Base-by-base conservation (phyloP, 257 asterid species). In the Ballota nigra region DNA sequence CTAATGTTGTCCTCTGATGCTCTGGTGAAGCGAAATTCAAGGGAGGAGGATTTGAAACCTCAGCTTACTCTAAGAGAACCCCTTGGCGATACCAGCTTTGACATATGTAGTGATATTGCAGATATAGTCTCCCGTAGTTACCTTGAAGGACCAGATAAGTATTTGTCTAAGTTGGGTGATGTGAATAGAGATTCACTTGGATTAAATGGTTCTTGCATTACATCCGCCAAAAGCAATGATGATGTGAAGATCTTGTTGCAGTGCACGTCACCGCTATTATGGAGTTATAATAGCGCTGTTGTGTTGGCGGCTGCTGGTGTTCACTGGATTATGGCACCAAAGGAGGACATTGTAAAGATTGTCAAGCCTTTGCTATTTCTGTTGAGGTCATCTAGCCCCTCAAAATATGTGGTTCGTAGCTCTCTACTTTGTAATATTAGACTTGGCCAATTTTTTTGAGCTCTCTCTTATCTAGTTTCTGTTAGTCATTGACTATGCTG, bases 301-400 rank as follows among this genome's bases (percentile, higher is more conserved):
- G 99, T 89, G 80, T 91, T 95, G 80, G 98, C 98, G 67, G 97
- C 98, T 82, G 90, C 99, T 76, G 97, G 98, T 72, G 92, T 95
- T 76, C 96, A 92, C 83, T 95, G 99, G 99, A 89, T 95, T 81
- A 89, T 95, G 98, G 93, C 94, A 55, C 96, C 97, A 49, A 85
- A 75, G 82, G 92, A 84, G 68, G 95, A 92, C 49, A 43, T 91
- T 76, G 69, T 61, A 65, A 91, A 84, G 80, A 89, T 95, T 76
- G 93, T 89, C 43, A 92, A 89, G 79, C 99, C 99, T 75, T 80
- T 91, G 83, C 75, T 95, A 65, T 94, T 94, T 87, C 93, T 94
- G 63, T 80, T 91, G 86, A 86, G 99, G 83, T 91, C 99, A 75
- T 94, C 98, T 24, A 75, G 62, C 80, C 78, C 93, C 72, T 91